Evolutionary conservation across 495 filamentous ascomycete species (phyloP).

Genomic region (Amorphotheca resinae): DNA sequence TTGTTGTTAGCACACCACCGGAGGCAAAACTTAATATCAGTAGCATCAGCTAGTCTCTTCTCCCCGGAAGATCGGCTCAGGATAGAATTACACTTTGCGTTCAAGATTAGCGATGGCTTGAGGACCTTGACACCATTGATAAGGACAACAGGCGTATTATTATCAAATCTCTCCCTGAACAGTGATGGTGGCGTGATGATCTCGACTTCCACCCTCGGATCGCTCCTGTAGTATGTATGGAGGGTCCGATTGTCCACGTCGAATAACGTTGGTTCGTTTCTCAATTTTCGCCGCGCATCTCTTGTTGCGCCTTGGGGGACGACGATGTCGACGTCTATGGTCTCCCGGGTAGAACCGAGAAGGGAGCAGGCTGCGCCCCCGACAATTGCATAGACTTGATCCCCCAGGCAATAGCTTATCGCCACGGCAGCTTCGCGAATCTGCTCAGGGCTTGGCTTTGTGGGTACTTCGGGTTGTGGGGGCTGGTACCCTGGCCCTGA

Average conservation of each 20-base stretch:
- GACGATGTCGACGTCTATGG: conserved; percentile 8
- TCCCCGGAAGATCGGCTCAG: conserved; percentile 1
- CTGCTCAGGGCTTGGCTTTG: not conserved
- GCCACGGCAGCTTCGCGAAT: not conserved
- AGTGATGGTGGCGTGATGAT: conserved; percentile 8
- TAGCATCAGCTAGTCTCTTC: conserved; percentile 5
- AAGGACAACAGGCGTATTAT: conserved; percentile 2
- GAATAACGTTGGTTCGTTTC: not conserved
- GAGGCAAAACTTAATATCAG: conserved; percentile 7
- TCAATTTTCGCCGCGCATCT: conserved; percentile 1
- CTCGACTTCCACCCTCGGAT: conserved; percentile 10
- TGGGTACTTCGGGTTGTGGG: not conserved
- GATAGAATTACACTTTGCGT: conserved; percentile 11
- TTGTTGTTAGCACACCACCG: conserved; percentile 1
- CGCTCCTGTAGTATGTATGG: conserved; percentile 7
- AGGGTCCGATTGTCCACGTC: conserved; percentile 5
- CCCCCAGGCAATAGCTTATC: conserved; percentile 1
- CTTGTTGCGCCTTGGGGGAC: conserved; percentile 6
- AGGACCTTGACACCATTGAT: conserved; percentile 5
- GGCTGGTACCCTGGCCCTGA: not conserved
- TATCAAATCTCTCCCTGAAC: conserved; percentile 8
- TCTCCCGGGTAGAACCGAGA: conserved; percentile 4
- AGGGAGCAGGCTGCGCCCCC: conserved; percentile 11
- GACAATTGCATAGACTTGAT: conserved; percentile 7
- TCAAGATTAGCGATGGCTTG: conserved; percentile 7